These are phyloP conservation scores for Aspergillaceae sp. DNA, from an alignment of 2,329 filamentous ascomycete species.

Conservation along the genomic window DNA sequence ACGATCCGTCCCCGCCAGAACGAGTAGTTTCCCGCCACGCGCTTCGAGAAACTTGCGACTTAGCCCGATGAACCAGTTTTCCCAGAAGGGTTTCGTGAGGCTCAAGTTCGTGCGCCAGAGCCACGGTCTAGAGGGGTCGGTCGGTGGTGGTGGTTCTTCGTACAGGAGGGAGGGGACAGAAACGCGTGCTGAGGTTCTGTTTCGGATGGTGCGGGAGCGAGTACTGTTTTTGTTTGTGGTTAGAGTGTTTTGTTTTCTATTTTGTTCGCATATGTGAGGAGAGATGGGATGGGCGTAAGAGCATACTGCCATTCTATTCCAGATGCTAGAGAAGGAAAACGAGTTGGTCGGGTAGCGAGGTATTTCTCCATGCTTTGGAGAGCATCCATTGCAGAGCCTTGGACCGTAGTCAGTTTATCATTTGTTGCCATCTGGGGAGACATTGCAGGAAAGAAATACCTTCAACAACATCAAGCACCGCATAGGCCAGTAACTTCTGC, in stretches of 20 bases:
- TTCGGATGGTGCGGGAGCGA: constrained; percentile 77
- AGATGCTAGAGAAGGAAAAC: constrained; percentile 67
- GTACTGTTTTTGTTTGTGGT: constrained; percentile 37
- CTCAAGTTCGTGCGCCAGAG: constrained; percentile 78
- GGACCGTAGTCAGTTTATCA: background rate
- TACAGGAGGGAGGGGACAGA: constrained; percentile 75
- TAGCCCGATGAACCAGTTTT: constrained; percentile 82
- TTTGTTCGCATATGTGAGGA: background rate
- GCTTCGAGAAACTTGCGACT: constrained; percentile 80
- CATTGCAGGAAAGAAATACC: constrained; percentile 26
- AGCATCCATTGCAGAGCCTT: constrained; percentile 83
- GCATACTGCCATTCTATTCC: constrained; percentile 83
- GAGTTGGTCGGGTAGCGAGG: constrained; percentile 67
- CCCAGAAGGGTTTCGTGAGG: constrained; percentile 83
- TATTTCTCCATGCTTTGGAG: constrained; percentile 91
- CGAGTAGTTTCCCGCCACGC: constrained; percentile 70
- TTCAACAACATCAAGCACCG: constrained; percentile 90
- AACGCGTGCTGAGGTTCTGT: constrained; percentile 70
- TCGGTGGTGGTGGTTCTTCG: constrained; percentile 28
- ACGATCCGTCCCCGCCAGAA: constrained; percentile 82
- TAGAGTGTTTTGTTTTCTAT: too few species aligned
- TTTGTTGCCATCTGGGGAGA: background rate
- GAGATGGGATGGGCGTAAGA: background rate
- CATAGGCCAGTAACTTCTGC: constrained; percentile 66
- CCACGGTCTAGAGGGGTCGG: constrained; percentile 49